phyloP scores from a whole-genome alignment of 352 stramenopile genomes.

The Phytophthora pinifolia region DNA sequence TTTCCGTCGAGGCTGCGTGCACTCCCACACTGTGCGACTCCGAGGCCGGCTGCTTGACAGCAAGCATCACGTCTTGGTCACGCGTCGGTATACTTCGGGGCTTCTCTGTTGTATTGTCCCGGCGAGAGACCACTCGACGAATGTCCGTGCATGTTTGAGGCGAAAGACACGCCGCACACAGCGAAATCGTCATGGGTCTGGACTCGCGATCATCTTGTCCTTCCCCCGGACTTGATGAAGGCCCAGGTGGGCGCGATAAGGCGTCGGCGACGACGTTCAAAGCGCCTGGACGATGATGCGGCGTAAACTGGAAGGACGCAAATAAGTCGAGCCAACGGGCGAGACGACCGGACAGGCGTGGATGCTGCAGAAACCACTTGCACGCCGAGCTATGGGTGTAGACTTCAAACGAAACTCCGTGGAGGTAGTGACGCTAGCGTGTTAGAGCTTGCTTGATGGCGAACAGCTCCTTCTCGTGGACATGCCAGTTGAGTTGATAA shows the following conservation, averaged over 20 bases:
- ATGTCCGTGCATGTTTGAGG: background rate
- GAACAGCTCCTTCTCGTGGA: slow-evolving; percentile 7
- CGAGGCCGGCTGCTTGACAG: background rate
- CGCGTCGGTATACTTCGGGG: background rate
- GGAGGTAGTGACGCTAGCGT: slow-evolving; percentile 2
- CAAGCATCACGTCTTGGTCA: slow-evolving; percentile 9
- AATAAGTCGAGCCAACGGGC: slow-evolving; percentile 11
- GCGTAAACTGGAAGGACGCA: slow-evolving; percentile 5
- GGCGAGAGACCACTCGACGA: background rate
- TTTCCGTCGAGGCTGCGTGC: background rate
- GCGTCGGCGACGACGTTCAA: slow-evolving; percentile 5
- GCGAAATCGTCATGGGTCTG: background rate
- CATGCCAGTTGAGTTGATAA: background rate
- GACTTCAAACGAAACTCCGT: slow-evolving; percentile 1
- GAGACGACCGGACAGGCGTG: slow-evolving; percentile 5
- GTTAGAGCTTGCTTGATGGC: background rate
- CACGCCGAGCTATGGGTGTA: slow-evolving; percentile 6
- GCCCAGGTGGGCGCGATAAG: background rate
- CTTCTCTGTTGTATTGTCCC: background rate
- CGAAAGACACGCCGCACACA: background rate
- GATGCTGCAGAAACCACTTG: slow-evolving; percentile 12
- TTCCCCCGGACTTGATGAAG: slow-evolving; percentile 2
- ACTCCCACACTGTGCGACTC: background rate
- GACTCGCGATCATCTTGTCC: background rate
- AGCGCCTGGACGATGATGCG: slow-evolving; percentile 2